Evolutionary conservation across 164 flowering plant species (phyloP).

Genomic region (Vitis cinerea): DNA sequence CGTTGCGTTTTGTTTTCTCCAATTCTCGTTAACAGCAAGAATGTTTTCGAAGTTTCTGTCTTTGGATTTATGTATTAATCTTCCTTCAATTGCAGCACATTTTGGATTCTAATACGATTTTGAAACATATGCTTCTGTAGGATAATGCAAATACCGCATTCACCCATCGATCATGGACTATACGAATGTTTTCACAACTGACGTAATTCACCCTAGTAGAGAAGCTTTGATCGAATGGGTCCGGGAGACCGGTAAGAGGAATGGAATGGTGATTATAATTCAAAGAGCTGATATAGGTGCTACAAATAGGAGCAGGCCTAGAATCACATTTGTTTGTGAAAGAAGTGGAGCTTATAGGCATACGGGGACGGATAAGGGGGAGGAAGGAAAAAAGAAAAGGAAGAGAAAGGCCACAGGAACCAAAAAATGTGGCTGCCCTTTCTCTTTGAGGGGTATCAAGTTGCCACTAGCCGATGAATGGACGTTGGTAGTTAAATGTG

Average conservation of each 20-base stretch:
- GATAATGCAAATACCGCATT: no score
- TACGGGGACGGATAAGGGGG: no score
- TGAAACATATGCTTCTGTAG: no score
- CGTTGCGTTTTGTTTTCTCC: no score
- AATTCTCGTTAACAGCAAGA: no score
- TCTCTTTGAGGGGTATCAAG: neutral
- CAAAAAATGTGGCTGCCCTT: constrained; percentile 1
- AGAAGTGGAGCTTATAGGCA: neutral
- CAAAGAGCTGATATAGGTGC: neutral
- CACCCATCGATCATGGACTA: no score
- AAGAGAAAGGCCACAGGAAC: neutral
- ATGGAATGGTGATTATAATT: neutral
- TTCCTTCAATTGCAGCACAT: no score
- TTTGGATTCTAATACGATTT: no score
- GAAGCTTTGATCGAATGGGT: neutral
- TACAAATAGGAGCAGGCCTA: neutral
- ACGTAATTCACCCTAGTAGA: neutral
- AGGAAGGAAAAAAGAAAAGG: neutral
- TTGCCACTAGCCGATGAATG: neutral
- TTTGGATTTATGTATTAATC: no score
- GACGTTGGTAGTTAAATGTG: neutral
- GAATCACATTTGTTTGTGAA: neutral
- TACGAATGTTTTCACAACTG: no score
- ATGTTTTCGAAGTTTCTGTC: no score
- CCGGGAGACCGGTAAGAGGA: neutral